Percentiles rank a stretch among this genome's conserved stretches.
Conservation (phyloP, 176 grass and related monocot genomes). For the Ensete glaucum region DNA sequence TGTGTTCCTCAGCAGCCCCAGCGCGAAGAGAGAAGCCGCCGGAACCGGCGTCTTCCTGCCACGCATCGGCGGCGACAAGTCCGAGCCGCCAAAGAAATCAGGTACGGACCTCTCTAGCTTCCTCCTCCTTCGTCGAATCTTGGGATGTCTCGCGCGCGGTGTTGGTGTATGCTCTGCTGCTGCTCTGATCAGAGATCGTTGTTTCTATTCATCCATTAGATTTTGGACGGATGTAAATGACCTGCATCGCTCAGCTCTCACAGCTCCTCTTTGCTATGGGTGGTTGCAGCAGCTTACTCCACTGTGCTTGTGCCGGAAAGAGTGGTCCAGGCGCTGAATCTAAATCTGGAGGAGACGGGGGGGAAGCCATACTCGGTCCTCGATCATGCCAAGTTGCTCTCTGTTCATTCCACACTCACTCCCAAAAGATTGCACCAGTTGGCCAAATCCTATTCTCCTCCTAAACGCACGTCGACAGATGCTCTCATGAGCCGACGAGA, state of each 20-base stretch:
- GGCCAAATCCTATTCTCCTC: no score
- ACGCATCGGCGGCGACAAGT: constrained; percentile 23
- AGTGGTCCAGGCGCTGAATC: neutral
- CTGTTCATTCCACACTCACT: no score
- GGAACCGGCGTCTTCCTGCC: constrained; percentile 89
- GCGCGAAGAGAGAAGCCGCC: constrained; percentile 49
- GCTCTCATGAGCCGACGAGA: constrained; percentile 54
- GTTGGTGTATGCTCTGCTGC: no score
- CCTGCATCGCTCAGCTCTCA: no score
- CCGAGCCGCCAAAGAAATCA: constrained; percentile 41
- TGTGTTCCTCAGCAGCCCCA: constrained; percentile 42
- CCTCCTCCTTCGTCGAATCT: neutral
- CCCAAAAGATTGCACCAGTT: no score
- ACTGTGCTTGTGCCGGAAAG: neutral
- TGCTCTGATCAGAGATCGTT: no score
- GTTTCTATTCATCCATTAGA: neutral
- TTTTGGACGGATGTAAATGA: neutral
- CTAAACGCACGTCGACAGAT: constrained; percentile 25
- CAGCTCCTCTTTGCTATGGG: no score
- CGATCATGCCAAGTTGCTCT: no score
- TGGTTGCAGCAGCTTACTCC: constrained; percentile 31
- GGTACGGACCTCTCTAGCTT: constrained; percentile 8
- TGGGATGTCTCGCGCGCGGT: neutral
- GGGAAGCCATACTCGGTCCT: neutral
- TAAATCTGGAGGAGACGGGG: neutral